Percentiles rank a stretch among this genome's conserved stretches.
Evolutionary conservation across 371 early-diverging fungal genomes (phyloP).

Genomic region (Coemansia sp.): DNA sequence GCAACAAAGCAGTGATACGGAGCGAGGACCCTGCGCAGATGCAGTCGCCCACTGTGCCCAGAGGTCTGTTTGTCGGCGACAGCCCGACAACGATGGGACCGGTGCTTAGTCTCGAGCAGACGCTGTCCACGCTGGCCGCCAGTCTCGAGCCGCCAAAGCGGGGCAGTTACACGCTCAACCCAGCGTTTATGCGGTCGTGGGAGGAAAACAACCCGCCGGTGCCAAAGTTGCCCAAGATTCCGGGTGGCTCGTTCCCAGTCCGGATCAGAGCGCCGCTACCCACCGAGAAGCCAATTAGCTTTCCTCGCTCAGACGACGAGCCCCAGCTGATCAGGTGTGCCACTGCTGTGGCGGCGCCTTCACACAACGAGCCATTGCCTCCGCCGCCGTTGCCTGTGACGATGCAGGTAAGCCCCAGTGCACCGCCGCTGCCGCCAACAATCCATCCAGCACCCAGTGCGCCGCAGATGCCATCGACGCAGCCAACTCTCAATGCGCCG

Average conservation of each 20-base stretch:
- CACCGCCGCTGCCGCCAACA: neutral
- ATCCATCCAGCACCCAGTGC: neutral
- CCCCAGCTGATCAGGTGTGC: neutral
- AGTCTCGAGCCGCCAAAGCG: conserved; percentile 16
- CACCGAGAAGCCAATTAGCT: conserved; percentile 16
- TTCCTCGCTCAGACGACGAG: conserved; percentile 31
- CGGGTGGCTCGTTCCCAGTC: conserved; percentile 16
- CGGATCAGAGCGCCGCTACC: neutral
- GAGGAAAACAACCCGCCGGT: conserved; percentile 32
- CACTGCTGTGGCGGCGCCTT: neutral
- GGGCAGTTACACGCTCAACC: conserved; percentile 35
- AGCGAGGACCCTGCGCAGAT: conserved; percentile 20
- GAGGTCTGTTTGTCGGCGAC: conserved; percentile 20
- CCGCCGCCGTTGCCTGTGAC: neutral
- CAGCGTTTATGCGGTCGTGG: conserved; percentile 26
- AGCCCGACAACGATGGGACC: conserved; percentile 7
- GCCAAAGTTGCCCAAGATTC: conserved; percentile 26
- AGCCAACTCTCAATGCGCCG: neutral
- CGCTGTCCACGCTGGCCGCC: conserved; percentile 5
- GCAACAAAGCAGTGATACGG: conserved; percentile 8
- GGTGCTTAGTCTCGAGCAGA: neutral
- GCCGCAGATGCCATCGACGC: neutral
- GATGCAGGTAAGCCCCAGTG: neutral
- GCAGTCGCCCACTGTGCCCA: conserved; percentile 43
- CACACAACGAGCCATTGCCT: neutral